Percentiles rank a stretch among this genome's conserved stretches.
Evolutionary conservation across 2,329 filamentous ascomycete species (phyloP).

Genomic region (Xylariaceae sp.): DNA sequence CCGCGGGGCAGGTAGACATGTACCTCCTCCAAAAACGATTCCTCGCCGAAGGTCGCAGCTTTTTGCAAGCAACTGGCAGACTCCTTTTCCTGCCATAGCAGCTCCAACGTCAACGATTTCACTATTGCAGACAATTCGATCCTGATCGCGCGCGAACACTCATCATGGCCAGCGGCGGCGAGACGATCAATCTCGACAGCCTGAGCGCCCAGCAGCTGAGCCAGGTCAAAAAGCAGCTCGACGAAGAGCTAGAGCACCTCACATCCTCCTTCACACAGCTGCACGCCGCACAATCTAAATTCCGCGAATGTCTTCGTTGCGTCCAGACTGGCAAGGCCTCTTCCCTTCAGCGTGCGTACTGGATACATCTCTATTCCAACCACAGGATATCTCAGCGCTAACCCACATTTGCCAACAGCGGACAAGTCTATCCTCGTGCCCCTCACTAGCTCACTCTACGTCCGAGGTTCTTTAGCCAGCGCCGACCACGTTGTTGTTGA

Average conservation of each 20-base stretch:
- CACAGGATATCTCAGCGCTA: not conserved
- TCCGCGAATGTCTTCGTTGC: slow-evolving; percentile 80
- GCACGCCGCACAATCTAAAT: slow-evolving; percentile 84
- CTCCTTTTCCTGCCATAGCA: too few relatives aligned
- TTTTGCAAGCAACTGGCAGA: too few relatives aligned
- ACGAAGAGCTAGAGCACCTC: slow-evolving; percentile 92
- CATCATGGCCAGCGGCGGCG: too few relatives aligned
- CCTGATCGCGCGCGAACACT: too few relatives aligned
- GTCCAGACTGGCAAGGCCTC: slow-evolving; percentile 57
- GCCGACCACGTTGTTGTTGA: slow-evolving; percentile 60
- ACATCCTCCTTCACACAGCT: slow-evolving; percentile 87
- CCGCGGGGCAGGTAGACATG: too few relatives aligned
- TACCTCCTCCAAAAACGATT: too few relatives aligned
- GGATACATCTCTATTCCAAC: not conserved
- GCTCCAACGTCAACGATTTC: too few relatives aligned
- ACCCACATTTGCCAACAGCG: slow-evolving; percentile 15
- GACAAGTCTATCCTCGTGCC: slow-evolving; percentile 75
- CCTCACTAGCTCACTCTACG: slow-evolving; percentile 90
- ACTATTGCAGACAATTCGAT: too few relatives aligned
- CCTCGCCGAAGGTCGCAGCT: too few relatives aligned
- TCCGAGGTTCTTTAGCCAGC: slow-evolving; percentile 74
- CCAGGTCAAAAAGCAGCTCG: slow-evolving; percentile 91
- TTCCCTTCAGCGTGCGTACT: slow-evolving; percentile 23
- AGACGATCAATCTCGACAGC: slow-evolving; percentile 56
- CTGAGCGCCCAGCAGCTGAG: slow-evolving; percentile 82